These are phyloP conservation scores for Chlorella sp. DNA, from an alignment of 139 green algal species.

Conservation along the genomic window DNA sequence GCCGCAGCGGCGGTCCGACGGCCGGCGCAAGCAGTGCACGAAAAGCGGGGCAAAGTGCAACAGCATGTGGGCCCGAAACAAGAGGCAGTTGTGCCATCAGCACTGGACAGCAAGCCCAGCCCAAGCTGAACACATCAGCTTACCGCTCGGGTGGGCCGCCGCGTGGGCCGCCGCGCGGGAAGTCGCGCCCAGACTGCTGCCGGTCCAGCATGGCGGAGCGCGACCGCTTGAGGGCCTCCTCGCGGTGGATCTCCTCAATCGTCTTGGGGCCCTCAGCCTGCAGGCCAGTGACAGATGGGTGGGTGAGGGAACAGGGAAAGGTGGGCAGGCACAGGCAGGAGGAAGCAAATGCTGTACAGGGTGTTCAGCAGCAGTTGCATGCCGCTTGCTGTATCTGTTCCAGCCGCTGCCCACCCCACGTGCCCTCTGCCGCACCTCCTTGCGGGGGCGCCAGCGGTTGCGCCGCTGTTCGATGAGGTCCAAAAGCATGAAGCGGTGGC, in stretches of 20 bases:
- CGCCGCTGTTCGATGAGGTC: conserved; percentile 72
- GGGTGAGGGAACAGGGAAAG: too few species aligned
- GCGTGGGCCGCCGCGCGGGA: conserved; percentile 11
- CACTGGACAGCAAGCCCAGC: too few species aligned
- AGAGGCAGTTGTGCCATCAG: too few species aligned
- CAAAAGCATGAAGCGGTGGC: conserved; percentile 86
- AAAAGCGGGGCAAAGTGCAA: not conserved
- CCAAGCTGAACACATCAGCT: not conserved
- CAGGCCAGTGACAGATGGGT: not conserved
- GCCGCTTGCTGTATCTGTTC: not conserved
- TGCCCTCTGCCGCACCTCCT: not conserved
- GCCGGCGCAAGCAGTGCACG: not conserved
- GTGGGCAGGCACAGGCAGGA: too few species aligned
- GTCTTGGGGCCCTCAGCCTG: conserved; percentile 91
- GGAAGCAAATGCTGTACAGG: not conserved
- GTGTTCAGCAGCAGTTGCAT: not conserved
- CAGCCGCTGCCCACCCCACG: not conserved
- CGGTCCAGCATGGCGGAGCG: conserved; percentile 38
- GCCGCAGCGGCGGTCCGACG: not conserved
- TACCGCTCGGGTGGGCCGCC: conserved; percentile 12
- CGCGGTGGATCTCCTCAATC: conserved; percentile 78
- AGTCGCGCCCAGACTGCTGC: conserved; percentile 27
- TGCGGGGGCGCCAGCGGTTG: conserved; percentile 23
- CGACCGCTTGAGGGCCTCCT: conserved; percentile 49
- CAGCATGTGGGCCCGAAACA: too few species aligned